Evolutionary conservation across 2,329 filamentous ascomycete species (phyloP), one percentile per base, ranked within the genome.

Genomic region (Verruconis gallopava): DNA sequence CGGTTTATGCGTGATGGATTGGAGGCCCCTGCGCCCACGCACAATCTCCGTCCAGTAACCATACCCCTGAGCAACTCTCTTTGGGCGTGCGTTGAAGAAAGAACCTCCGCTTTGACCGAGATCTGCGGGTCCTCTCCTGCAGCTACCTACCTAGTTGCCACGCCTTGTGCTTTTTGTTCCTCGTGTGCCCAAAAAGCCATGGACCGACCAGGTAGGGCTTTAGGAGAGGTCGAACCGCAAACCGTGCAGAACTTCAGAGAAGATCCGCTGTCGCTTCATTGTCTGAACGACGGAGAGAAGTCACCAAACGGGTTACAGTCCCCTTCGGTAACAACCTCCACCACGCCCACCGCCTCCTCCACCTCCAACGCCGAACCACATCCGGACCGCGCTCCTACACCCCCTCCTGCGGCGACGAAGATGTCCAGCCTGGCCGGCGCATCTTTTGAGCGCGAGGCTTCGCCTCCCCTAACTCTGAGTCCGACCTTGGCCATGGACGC

Each of bases 401-500:
- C 37, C 13, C 30, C 38, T 4, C 5, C 21, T 13, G 22, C 42
- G 4, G 15, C 19, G 3, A n/a, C 14, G 18, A 33, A 35, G 19
- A 12, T 15, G n/a, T 20, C 33, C 6, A 17, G 18, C 17, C n/a
- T 32, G 36, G 17, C 41, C 17, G 5, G 36, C 9, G 21, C 41
- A 18, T 20, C 36, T 15, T 17, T 14, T 15, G 40, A 35, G 13
- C 36, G 25, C n/a, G 37, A 41, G 17, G 20, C 44, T 6, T 47
- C 34, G 14, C 15, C 37, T 17, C 44, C 28, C 17, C n/a, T 22
- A 28, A 36, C 38, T 13, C 38, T 42, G 20, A 22, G 71, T 14
- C 79, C 81, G 4, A 72, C 71, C n/a, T 68, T 72, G 30, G 75
- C 79, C 43, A 65, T 82, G 44, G 71, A 74, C 32, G 66, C 73